Evolutionary conservation across 495 filamentous ascomycete genomes (phyloP).

Genomic region (Penicillium silybi): DNA sequence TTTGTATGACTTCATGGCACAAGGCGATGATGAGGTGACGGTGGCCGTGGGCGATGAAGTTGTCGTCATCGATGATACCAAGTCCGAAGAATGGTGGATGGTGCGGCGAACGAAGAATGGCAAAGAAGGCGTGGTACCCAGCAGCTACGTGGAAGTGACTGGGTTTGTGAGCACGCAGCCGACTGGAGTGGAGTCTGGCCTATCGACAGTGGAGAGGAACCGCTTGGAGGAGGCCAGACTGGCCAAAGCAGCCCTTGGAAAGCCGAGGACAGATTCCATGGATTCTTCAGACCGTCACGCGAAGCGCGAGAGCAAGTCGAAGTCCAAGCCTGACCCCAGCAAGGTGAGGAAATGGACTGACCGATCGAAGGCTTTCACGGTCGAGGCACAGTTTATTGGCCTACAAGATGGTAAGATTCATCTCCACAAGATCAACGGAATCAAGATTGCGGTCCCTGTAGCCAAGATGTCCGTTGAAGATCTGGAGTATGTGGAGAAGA

Average conservation of each 20-base stretch:
- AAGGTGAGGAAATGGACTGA: constrained; percentile 94
- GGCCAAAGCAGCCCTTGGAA: constrained; percentile 68
- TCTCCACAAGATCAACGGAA: constrained; percentile 94
- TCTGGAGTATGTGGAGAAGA: constrained; percentile 86
- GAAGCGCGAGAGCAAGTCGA: constrained; percentile 52
- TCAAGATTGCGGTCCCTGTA: constrained; percentile 96
- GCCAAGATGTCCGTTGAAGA: constrained; percentile 93
- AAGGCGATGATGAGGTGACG: constrained; percentile 94
- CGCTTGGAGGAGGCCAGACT: constrained; percentile 75
- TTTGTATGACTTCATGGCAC: constrained; percentile 93
- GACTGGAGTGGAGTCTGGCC: constrained; percentile 58
- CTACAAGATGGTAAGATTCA: constrained; percentile 91
- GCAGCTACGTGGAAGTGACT: constrained; percentile 88
- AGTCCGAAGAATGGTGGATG: constrained; percentile 98
- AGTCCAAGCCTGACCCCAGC: constrained; percentile 73
- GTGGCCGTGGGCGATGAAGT: constrained; percentile 90
- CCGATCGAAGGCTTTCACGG: constrained; percentile 89
- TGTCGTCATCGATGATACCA: constrained; percentile 78
- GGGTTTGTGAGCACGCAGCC: constrained; percentile 52
- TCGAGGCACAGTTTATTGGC: constrained; percentile 95
- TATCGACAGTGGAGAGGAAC: constrained; percentile 77
- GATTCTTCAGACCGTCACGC: constrained; percentile 67
- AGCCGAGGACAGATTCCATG: constrained; percentile 52
- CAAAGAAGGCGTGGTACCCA: constrained; percentile 96
- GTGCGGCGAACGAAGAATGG: constrained; percentile 85